Percentiles rank a stretch among this genome's conserved stretches.
phyloP scores from a whole-genome alignment of 352 stramenopile species.

The Pythium angustatum region DNA sequence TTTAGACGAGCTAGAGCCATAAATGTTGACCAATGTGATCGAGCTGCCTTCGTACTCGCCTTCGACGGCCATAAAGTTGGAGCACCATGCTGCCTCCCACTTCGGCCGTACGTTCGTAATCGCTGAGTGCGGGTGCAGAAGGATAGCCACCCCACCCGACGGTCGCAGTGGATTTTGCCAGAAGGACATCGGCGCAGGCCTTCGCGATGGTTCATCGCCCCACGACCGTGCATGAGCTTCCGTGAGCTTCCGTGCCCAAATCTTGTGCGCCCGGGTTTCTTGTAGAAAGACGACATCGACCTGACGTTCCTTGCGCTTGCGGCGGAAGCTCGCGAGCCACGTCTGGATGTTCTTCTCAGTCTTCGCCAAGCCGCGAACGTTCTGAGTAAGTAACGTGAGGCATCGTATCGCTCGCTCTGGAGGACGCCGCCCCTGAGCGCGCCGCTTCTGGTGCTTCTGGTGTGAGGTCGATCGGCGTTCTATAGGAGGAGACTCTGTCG shows the following conservation, averaged over 20 bases:
- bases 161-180: neutral
- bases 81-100: neutral
- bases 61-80: neutral
- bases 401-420: neutral
- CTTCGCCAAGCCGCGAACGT: neutral
- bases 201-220: neutral
- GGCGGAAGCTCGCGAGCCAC: neutral
- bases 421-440: too few species aligned
- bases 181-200: neutral
- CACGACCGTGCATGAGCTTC: neutral
- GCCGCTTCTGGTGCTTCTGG: too few species aligned
- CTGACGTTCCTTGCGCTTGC: neutral
- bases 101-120: neutral
- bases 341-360: neutral
- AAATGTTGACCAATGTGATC: neutral
- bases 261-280: neutral
- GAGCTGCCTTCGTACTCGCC: neutral
- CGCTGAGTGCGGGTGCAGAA: neutral
- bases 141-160: slow-evolving; percentile 2
- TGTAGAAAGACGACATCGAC: neutral
- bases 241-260: neutral
- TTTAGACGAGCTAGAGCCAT: neutral
- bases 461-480: too few species aligned
- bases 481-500: too few species aligned
- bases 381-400: neutral